These are phyloP conservation scores for Pythium aphanidermatum DNA, from an alignment of 352 stramenopile species.

Conservation along the genomic window DNA sequence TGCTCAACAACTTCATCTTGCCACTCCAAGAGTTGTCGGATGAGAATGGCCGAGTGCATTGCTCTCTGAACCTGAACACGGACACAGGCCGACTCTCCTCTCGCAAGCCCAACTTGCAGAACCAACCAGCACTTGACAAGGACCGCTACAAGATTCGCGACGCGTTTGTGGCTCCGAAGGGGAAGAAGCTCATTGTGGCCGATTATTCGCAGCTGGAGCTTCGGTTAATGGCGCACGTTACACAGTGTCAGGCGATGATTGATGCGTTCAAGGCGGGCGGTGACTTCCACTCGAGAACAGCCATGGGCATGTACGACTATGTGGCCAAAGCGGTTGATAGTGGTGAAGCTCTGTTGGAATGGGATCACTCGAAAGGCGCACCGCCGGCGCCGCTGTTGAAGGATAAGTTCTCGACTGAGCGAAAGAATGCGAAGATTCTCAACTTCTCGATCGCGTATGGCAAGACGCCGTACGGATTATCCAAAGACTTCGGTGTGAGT, in stretches of 20 bases:
- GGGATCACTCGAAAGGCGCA: constrained; percentile 91
- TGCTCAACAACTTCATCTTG: constrained; percentile 97
- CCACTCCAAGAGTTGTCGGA: constrained; percentile 92
- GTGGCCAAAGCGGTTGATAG: constrained; percentile 93
- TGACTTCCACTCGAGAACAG: constrained; percentile 93
- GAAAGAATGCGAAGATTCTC: constrained; percentile 98
- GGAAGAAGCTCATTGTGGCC: constrained; percentile 97
- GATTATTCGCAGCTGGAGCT: constrained; percentile 99
- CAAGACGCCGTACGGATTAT: constrained; percentile 97
- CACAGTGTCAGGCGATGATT: constrained; percentile 98
- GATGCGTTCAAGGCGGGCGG: constrained; percentile 92
- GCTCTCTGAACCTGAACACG: constrained; percentile 99
- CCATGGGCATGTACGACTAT: constrained; percentile 99
- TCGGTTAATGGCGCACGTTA: constrained; percentile 97
- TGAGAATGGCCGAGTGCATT: constrained; percentile 93
- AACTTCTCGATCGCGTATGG: constrained; percentile 99
- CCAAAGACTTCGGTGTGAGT: constrained; percentile 84
- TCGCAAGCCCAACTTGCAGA: constrained; percentile 98
- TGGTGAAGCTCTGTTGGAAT: constrained; percentile 97
- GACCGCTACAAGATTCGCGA: constrained; percentile 87
- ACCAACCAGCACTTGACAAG: constrained; percentile 90
- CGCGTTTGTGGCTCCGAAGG: constrained; percentile 89
- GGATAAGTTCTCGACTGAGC: constrained; percentile 96
- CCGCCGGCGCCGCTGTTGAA: constrained; percentile 95
- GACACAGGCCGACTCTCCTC: constrained; percentile 97